A percentile compares a stretch with the other conserved stretches of the same genome.
phyloP scores from a whole-genome alignment of 306 rosid species.

The Trifolium fragiferum region DNA sequence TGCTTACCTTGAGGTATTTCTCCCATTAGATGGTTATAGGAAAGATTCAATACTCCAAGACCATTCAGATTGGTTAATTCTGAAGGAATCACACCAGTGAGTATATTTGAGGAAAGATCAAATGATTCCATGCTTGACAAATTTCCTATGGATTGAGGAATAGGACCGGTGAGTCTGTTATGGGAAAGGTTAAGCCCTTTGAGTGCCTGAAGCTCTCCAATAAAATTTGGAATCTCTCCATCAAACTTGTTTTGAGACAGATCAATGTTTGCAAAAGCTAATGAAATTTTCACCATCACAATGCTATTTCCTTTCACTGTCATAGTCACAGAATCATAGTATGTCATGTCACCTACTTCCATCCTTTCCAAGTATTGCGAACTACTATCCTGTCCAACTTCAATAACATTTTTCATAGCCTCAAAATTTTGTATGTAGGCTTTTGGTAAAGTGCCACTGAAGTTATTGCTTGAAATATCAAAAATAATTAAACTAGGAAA shows the following conservation, averaged over 20 bases:
- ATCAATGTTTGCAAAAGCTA: slow-evolving; percentile 33
- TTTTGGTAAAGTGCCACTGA: slow-evolving; percentile 9
- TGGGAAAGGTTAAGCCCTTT: slow-evolving; percentile 45
- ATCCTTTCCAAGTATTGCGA: background rate
- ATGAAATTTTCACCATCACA: background rate
- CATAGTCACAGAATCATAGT: background rate
- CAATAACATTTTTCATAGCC: background rate
- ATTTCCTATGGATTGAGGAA: background rate
- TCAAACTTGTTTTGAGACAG: background rate
- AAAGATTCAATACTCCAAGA: slow-evolving; percentile 40
- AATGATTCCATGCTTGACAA: slow-evolving; percentile 43
- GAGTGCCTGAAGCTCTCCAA: slow-evolving; percentile 40
- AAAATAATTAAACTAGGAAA: slow-evolving; percentile 41
- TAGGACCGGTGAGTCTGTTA: slow-evolving; percentile 38
- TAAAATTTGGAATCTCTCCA: slow-evolving; percentile 44
- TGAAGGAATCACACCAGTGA: slow-evolving; percentile 37
- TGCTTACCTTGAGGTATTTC: slow-evolving; percentile 49
- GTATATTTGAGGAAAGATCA: slow-evolving; percentile 50
- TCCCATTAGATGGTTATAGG: slow-evolving; percentile 41
- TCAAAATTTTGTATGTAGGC: background rate
- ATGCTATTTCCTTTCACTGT: background rate
- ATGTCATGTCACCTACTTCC: background rate
- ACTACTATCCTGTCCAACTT: background rate
- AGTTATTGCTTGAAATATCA: slow-evolving; percentile 45
- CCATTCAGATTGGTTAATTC: slow-evolving; percentile 32